phyloP scores from a whole-genome alignment of 2,329 filamentous ascomycete species.

The Helminthosporium solani region DNA sequence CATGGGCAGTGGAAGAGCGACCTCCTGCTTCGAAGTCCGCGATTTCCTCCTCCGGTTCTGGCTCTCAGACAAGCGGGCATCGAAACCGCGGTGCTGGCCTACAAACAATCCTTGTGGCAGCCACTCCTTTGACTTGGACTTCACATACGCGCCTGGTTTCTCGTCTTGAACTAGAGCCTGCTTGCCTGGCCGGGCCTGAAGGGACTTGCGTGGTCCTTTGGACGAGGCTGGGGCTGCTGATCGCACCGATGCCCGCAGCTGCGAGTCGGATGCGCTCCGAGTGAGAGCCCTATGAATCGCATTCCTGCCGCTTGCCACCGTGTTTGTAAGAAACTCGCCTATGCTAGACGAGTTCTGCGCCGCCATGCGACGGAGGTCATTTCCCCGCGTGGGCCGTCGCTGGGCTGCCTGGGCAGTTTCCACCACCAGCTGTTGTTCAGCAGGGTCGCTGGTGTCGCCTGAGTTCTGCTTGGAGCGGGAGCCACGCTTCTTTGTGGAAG shows the following conservation, averaged over 20 bases:
- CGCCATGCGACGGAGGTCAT: slow-evolving; percentile 38
- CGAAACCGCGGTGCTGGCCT: slow-evolving; percentile 63
- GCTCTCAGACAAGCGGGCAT: slow-evolving; percentile 50
- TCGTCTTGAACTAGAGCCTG: slow-evolving; percentile 13
- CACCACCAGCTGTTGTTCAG: slow-evolving; percentile 32
- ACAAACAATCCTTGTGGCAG: slow-evolving; percentile 81
- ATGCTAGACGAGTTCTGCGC: slow-evolving; percentile 32
- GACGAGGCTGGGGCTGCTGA: slow-evolving; percentile 14
- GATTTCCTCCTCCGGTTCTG: slow-evolving; percentile 42
- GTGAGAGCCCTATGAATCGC: slow-evolving; percentile 32
- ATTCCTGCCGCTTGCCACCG: slow-evolving; percentile 42
- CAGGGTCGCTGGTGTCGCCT: slow-evolving; percentile 23
- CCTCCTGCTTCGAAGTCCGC: slow-evolving; percentile 51
- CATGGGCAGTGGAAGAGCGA: slow-evolving; percentile 71
- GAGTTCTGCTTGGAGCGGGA: slow-evolving; percentile 13
- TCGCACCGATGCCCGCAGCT: slow-evolving; percentile 18
- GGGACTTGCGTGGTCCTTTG: slow-evolving; percentile 27
- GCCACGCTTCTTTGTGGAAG: slow-evolving; percentile 23
- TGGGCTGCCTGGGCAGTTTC: slow-evolving; percentile 37
- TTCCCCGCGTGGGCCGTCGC: slow-evolving; percentile 34
- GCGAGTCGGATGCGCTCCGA: slow-evolving; percentile 28
- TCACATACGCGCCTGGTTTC: slow-evolving; percentile 22
- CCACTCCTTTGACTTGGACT: slow-evolving; percentile 68
- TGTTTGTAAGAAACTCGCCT: slow-evolving; percentile 21
- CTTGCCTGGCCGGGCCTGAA: slow-evolving; percentile 11